Base-by-base conservation (phyloP, 257 asterid species). In the Leptodermis oblonga region DNA sequence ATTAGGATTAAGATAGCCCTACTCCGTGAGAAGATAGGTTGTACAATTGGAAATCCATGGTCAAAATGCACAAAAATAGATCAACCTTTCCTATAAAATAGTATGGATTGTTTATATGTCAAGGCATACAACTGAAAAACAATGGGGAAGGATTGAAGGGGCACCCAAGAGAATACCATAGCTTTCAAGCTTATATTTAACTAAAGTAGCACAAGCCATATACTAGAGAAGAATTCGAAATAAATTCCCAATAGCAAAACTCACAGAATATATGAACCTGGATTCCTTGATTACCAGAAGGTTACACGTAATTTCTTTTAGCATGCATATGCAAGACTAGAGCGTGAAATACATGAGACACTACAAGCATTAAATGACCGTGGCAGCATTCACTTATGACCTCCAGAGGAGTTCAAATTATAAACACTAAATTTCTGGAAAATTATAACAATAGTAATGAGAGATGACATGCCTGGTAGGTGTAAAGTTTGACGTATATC, bases 401-500 rank as follows among this genome's bases (percentile, higher is more conserved):
- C 28, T 4, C 42, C 31, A 26, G 18, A 46, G 25, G 68, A 22
- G n/a, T 46, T 43, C n/a, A 3, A n/a, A 46, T 18, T 46, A 34
- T 37, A 23, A n/a, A 69, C 0, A 17, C 51, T 30, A 30, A 69
- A 74, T 31, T 28, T 34, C 42, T 52, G 31, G 37, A 39, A 26
- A 51, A 37, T n/a, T 42, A 33, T 63, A 71, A 28, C 60, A 53
- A 5, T 56, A 71, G 45, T 28, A 28, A 31, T 18, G 30, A 36
- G 31, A 11, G 56, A 48, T 11, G 30, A 41, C 81, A 67, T 81
- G 71, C 98, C 98, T 92, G 98, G 80, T 92, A 90, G 48, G 95
- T 86, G 72, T 92, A 92, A 39, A 92, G 95, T 81, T 92, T 90
- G 84, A 90, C 96, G 59, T 90, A 90, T 77, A 92, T 84, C 83